Evolutionary conservation across 139 green algal species (phyloP).

Genomic region (Chlamydomonas urium): DNA sequence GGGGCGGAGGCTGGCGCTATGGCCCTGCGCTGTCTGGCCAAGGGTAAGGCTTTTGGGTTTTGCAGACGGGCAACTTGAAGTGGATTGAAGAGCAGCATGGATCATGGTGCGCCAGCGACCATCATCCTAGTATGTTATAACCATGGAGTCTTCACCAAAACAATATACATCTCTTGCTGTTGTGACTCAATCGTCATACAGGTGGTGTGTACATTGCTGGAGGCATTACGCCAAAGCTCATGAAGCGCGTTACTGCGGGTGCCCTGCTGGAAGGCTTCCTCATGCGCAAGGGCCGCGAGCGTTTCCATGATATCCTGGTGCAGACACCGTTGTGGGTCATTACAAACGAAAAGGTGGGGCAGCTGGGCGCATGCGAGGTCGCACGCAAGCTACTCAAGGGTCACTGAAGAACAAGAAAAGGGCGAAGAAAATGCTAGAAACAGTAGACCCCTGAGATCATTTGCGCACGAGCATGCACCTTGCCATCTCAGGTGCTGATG

Average conservation of each 20-base stretch:
- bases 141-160: no score
- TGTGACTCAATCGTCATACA: no score
- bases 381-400: slow-evolving; percentile 49
- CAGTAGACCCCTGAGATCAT: no score
- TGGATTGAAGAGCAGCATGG: no score
- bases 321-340: slow-evolving; percentile 70
- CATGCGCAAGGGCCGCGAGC: slow-evolving; percentile 28
- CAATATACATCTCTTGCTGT: no score
- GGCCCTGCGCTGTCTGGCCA: slow-evolving; percentile 75
- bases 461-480: no score
- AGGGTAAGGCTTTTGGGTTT: no score
- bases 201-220: slow-evolving; percentile 88
- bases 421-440: no score
- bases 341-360: slow-evolving; percentile 64
- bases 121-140: no score
- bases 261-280: slow-evolving; percentile 69
- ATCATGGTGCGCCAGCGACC: no score
- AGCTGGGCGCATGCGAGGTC: slow-evolving; percentile 61
- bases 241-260: slow-evolving; percentile 50
- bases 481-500: no score
- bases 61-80: neutral
- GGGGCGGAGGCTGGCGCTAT: slow-evolving; percentile 82
- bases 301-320: slow-evolving; percentile 47
- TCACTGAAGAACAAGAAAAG: no score
- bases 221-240: slow-evolving; percentile 72